Percentiles rank a stretch among this genome's conserved stretches.
Evolutionary conservation across 805 yeast genomes (phyloP).

Genomic region (Myxozyma kluyveri): DNA sequence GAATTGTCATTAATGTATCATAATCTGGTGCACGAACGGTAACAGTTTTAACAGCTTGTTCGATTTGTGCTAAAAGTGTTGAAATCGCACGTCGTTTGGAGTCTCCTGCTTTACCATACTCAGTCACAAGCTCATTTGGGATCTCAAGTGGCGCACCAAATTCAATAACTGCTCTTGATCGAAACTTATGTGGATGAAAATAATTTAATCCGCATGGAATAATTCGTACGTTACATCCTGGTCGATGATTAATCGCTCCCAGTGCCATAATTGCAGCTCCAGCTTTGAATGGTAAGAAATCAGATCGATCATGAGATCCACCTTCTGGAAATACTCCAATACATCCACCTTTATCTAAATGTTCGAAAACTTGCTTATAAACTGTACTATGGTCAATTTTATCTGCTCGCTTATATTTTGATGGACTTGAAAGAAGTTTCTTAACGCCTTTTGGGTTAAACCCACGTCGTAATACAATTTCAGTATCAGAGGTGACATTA

Average conservation of each 20-base stretch:
- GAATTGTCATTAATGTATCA: constrained; percentile 84
- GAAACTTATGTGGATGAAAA: constrained; percentile 91
- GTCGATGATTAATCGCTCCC: constrained; percentile 82
- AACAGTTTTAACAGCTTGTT: constrained; percentile 74
- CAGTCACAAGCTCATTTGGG: constrained; percentile 55
- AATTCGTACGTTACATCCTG: constrained; percentile 73
- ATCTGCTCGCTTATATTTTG: constrained; percentile 67
- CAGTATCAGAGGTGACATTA: constrained; percentile 68
- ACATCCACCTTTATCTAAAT: constrained; percentile 73
- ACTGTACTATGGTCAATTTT: constrained; percentile 84
- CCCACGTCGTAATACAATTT: constrained; percentile 64
- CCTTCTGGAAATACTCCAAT: constrained; percentile 97
- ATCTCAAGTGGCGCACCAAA: constrained; percentile 86
- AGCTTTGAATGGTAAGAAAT: constrained; percentile 86
- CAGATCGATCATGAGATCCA: constrained; percentile 95
- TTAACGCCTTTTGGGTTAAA: constrained; percentile 53
- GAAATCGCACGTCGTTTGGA: constrained; percentile 72
- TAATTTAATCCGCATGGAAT: constrained; percentile 98
- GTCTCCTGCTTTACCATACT: constrained; percentile 59
- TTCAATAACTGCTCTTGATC: constrained; percentile 93
- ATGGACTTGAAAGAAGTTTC: constrained; percentile 48
- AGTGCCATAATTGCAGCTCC: constrained; percentile 98
- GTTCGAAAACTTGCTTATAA: constrained; percentile 79
- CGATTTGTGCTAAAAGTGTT: constrained; percentile 64
- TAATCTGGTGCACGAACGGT: constrained; percentile 87